Base-by-base conservation (phyloP, 768 basidiomycete genomes). In the Leucocoprinus leucothites region DNA sequence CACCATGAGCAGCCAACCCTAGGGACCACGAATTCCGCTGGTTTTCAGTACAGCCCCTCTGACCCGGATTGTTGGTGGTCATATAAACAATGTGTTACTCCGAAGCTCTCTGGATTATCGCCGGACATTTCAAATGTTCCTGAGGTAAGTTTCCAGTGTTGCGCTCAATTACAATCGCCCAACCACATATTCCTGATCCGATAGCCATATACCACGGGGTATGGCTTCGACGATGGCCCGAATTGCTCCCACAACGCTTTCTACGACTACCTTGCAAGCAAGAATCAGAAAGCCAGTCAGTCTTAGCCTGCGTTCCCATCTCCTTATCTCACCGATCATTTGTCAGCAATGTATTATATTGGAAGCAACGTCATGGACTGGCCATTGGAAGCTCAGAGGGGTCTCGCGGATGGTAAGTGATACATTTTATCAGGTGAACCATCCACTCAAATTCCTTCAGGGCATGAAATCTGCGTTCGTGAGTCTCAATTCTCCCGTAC, bases 241-340 rank as follows among this genome's bases (percentile, higher is more conserved):
- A 83, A 82, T 60, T 86, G 84, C 61, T 77, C 80, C 3, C 84
- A 86, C 57, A 85, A 85, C 52, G 73, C 69, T 2, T 86, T 85
- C 57, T 86, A 86, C 43, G 73, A 84, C 57, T 86, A 66, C 57
- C 72, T 86, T 26, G 46, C 61, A 2, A 63, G 69, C 8, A 70
- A 85, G 58, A 73, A 82, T 25, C 84, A 86, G 68, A 82, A 77
- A 75, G 83, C 84, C 4, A 82, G 80, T 80, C 53, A 63, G 82
- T 77, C 0, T 9, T 9, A 22, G 18, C 9, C 1, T 13, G 14
- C 4, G 19, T 1, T 18, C 8, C 21, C 6, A 18, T 38, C n/a
- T 21, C 9, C 18, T 54, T 34, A 55, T 2, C 38, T 48, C 53
- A 19, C 9, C 46, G 51, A 11, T 2, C 42, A 19, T 6, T 21